Percentiles rank a stretch among this genome's conserved stretches.
These are phyloP conservation scores for Leavenworthia alabamica DNA, from an alignment of 345 rosid species.

Conservation along the genomic window DNA sequence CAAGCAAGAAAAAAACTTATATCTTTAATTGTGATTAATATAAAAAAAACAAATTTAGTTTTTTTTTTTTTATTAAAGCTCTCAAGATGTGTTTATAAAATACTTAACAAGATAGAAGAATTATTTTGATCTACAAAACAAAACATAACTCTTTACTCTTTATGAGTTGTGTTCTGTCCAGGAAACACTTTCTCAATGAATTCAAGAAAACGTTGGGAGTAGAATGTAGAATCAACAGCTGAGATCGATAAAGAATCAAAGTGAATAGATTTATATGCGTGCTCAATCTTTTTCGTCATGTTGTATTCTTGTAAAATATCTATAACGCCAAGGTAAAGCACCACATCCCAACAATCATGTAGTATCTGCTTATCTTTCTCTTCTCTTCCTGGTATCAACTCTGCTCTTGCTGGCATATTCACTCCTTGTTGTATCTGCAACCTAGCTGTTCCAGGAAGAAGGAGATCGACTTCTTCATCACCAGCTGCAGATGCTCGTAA, in stretches of 20 bases:
- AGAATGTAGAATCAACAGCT: constrained; percentile 80
- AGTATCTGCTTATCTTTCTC: constrained; percentile 62
- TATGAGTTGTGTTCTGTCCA: constrained; percentile 13
- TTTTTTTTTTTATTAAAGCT: no score
- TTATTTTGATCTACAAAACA: no score
- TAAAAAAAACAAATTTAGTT: no score
- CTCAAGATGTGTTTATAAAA: no score
- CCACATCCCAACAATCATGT: constrained; percentile 72
- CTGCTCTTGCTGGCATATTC: constrained; percentile 97
- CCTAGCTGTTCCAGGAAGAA: constrained; percentile 99
- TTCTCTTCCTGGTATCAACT: constrained; percentile 65
- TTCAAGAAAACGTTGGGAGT: constrained; percentile 74
- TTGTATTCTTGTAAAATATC: constrained; percentile 93
- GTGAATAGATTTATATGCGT: constrained; percentile 83
- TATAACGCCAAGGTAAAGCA: constrained; percentile 82
- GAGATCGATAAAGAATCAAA: constrained; percentile 85
- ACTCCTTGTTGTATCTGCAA: constrained; percentile 96
- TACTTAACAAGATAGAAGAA: constrained; percentile 15
- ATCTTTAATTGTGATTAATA: no score
- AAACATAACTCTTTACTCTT: constrained; percentile 3
- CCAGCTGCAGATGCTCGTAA: constrained; percentile 78
- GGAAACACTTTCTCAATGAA: constrained; percentile 84
- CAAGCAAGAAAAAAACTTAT: no score
- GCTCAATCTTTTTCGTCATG: constrained; percentile 85
- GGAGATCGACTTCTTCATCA: constrained; percentile 94